A percentile compares a stretch with the other conserved stretches of the same genome.
These are phyloP conservation scores for Talaromyces sp. DNA, from an alignment of 2,329 filamentous ascomycete species.

Conservation along the genomic window DNA sequence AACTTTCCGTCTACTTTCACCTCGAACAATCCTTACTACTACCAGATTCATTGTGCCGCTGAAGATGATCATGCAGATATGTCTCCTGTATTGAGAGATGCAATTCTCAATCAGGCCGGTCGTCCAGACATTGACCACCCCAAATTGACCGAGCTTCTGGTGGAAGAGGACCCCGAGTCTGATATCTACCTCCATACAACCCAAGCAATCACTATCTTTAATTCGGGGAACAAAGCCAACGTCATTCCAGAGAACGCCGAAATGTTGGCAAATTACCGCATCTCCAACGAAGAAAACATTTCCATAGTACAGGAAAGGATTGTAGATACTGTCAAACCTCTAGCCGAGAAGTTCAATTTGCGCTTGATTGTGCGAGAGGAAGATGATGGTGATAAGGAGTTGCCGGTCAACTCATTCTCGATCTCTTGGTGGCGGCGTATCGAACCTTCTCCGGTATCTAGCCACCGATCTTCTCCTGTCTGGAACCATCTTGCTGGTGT, in stretches of 20 bases:
- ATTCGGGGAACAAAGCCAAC: conserved; percentile 57
- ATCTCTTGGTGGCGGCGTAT: not conserved
- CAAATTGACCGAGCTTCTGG: not conserved
- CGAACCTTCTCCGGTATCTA: conserved; percentile 32
- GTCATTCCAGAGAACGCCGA: conserved; percentile 55
- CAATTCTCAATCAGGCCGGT: not conserved
- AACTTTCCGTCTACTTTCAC: conserved; percentile 42
- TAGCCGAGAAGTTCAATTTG: not conserved
- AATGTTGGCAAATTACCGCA: conserved; percentile 55
- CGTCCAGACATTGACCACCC: not conserved
- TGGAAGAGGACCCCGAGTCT: not conserved
- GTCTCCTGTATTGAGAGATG: conserved; percentile 36
- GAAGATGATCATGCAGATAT: conserved; percentile 51
- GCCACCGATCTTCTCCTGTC: conserved; percentile 4
- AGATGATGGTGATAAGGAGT: conserved; percentile 27
- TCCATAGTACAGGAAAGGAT: conserved; percentile 47
- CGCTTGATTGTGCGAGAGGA: not conserved
- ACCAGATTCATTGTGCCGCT: conserved; percentile 56
- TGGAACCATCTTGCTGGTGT: not conserved
- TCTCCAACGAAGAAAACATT: conserved; percentile 53
- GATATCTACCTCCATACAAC: not conserved
- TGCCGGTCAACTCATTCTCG: not conserved
- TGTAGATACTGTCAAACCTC: conserved; percentile 41
- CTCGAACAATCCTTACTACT: conserved; percentile 54
- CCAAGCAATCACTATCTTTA: conserved; percentile 40